Evolutionary conservation across 2,329 filamentous ascomycete genomes (phyloP), one percentile per base, ranked within the genome.

Genomic region (Teratosphaeria viscida): DNA sequence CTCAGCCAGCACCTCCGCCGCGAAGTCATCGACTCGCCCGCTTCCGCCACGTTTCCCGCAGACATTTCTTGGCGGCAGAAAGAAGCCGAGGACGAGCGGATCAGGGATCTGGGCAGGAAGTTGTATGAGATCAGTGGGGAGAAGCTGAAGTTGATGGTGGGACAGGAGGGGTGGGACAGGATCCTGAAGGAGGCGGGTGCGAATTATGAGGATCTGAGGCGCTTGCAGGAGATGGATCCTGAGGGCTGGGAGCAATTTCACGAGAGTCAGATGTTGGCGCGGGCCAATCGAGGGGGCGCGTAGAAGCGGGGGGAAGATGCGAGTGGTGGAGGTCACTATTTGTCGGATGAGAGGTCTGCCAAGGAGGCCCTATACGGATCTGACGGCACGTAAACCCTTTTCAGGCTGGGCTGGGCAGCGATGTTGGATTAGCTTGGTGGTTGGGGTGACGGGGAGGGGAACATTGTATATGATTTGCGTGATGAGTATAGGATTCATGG

Each of bases 1-100:
- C 80, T 89, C 43, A 84, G 85, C 34, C 85, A 88, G 67, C 80
- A 82, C 63, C 77, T 89, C 53, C 82, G 85, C 23, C 82, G 85
- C 52, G 83, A 86, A 60, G 79, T 88, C 43, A 75, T 88, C 52
- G 76, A 78, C 16, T 76, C 79, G 3, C 75, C 79, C 3, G 43
- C 63, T n/a, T 14, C 60, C 4, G 23, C 54, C 12, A 47, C 14
- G 5, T 23, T 34, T 10, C 10, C 19, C 49, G 47, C 34, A 39
- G 16, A 39, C 16, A 39, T 39, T 11, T 11, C 37, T 4, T 39
- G 37, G 37, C 11, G 16, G 37, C 37, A 39, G 39, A 47, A 32
- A 39, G 55, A 29, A 37, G 56, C 73, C 26, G 70, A 70, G 2
- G 69, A 69, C n/a, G 47, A n/a, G 2, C 71, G 69, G n/a, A 60